A percentile compares a stretch with the other conserved stretches of the same genome.
Evolutionary conservation across 495 filamentous ascomycete species (phyloP).

Genomic region (Schizothecium vesticola): DNA sequence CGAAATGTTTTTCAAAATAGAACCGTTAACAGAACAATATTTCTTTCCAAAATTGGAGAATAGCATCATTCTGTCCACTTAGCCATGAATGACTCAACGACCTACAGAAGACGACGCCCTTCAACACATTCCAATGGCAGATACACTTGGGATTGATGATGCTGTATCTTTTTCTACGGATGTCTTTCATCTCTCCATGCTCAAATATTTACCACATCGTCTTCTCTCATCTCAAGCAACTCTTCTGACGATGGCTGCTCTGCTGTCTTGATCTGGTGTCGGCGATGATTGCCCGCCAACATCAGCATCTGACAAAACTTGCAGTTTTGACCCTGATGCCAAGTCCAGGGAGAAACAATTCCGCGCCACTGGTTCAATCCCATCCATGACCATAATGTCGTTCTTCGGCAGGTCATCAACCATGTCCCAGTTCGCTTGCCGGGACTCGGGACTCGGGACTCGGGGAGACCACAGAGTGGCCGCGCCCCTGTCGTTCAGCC

Average conservation of each 20-base stretch:
- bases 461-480: neutral
- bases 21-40: too few relatives aligned
- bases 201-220: neutral
- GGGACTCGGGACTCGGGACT: neutral
- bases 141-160: too few relatives aligned
- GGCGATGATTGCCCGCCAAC: neutral
- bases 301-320: neutral
- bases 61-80: too few relatives aligned
- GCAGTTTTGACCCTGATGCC: neutral
- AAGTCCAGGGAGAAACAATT: neutral
- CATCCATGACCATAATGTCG: neutral
- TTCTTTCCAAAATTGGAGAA: too few relatives aligned
- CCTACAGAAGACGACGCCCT: neutral
- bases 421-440: constrained; percentile 1
- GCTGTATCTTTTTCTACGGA: neutral
- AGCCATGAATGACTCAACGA: neutral
- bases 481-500: neutral
- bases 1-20: too few relatives aligned
- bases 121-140: too few relatives aligned
- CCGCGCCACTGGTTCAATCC: neutral
- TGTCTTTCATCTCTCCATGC: too few relatives aligned
- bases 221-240: neutral
- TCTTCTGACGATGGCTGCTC: neutral
- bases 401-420: neutral
- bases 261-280: neutral